phyloP scores from a whole-genome alignment of 495 filamentous ascomycete genomes.

The Neurospora sp. region DNA sequence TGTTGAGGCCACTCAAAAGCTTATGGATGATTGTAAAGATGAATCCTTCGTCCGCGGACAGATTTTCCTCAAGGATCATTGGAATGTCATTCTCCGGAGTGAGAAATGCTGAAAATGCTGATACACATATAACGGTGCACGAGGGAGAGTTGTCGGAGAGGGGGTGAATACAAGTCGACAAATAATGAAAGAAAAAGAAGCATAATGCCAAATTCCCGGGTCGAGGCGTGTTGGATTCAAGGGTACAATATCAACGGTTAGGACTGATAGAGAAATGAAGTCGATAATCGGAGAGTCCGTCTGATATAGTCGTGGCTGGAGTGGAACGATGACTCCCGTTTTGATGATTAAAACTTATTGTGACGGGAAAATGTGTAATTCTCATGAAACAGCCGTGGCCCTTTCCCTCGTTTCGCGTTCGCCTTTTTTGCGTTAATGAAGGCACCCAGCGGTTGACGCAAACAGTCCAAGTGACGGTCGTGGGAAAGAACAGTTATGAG shows the following conservation, averaged over 20 bases:
- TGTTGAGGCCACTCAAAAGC: no score
- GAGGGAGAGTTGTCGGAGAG: background rate
- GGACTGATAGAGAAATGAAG: background rate
- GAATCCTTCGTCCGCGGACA: no score
- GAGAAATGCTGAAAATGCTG: no score
- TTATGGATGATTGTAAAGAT: no score
- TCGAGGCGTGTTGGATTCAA: background rate
- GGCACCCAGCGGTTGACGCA: background rate
- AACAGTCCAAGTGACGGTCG: background rate
- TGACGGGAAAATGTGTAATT: background rate
- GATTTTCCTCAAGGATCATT: no score
- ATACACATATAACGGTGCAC: no score
- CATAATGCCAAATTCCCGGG: background rate
- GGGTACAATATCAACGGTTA: background rate
- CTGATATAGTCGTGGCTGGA: background rate
- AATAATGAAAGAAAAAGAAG: background rate
- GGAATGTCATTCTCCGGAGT: no score
- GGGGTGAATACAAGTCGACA: background rate
- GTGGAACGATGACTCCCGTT: background rate
- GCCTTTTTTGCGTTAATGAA: background rate
- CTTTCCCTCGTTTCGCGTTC: background rate
- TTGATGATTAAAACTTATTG: background rate
- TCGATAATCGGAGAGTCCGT: background rate
- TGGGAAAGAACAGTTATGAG: background rate
- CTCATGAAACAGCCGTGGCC: background rate